phyloP scores from a whole-genome alignment of 2,329 filamentous ascomycete genomes.

The Xylariaceae sp. region DNA sequence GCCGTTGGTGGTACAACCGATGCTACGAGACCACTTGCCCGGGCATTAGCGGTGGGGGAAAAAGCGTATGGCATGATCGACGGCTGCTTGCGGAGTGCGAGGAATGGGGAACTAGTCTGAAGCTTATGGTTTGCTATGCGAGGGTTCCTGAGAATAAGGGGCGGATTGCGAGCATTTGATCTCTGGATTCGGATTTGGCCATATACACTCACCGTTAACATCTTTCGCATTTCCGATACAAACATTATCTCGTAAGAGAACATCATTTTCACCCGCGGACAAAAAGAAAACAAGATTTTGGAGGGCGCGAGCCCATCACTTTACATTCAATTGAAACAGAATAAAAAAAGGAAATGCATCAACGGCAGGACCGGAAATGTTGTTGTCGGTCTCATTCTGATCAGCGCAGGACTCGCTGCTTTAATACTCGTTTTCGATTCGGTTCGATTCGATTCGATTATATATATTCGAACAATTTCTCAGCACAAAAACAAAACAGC shows the following conservation, averaged over 20 bases:
- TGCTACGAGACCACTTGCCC: constrained; percentile 70
- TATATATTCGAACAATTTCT: not conserved
- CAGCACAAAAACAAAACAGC: too few species aligned
- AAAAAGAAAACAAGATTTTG: too few species aligned
- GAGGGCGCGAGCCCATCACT: too few species aligned
- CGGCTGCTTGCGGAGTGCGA: constrained; percentile 77
- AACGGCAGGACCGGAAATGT: too few species aligned
- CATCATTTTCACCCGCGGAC: too few species aligned
- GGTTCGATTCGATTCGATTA: not conserved
- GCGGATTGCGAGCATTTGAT: constrained; percentile 45
- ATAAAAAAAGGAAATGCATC: too few species aligned
- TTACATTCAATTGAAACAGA: too few species aligned
- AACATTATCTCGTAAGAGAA: too few species aligned
- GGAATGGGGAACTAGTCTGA: constrained; percentile 78
- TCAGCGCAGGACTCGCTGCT: too few species aligned
- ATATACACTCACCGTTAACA: not conserved
- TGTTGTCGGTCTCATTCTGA: too few species aligned
- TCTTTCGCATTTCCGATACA: not conserved
- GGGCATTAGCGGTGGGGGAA: constrained; percentile 38
- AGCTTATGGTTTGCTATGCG: constrained; percentile 85
- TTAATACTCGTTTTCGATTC: too few species aligned
- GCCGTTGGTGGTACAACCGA: constrained; percentile 91
- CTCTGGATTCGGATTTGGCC: not conserved
- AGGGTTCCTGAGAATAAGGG: constrained; percentile 61
- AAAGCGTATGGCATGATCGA: constrained; percentile 72